Base-by-base conservation (phyloP, 2,329 filamentous ascomycete species). In the Thyridium curvatum region DNA sequence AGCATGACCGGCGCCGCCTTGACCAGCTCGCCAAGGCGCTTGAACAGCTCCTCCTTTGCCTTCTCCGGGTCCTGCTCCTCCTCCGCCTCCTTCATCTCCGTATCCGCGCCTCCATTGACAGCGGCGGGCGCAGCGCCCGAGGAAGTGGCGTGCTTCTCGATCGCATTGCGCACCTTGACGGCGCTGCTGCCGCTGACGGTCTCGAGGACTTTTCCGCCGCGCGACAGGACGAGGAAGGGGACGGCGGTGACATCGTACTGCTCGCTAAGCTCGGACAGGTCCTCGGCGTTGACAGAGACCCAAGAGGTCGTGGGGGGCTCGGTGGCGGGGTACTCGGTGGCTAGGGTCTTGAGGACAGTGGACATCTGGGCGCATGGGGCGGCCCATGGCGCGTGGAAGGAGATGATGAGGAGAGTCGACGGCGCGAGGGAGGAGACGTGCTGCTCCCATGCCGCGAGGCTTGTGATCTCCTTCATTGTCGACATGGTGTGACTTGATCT, bases 1-100 rank as follows among this genome's bases (percentile, higher is more conserved):
- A 98, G 72, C 93, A 98, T 98, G 26, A 98, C 90, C 0, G 90
- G 88, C 26, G 93, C 91, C 5, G 93, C 93, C 68, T 91, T 94
- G 49, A 97, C 91, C 29, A 98, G 74, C 51, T 94, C 86, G 15
- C 66, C 75, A 30, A 98, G 71, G 26, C 91, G 76, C 60, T 84
- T 82, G 62, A 88, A 82, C 39, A 98, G 68, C 48, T 94, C 89
- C 60, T 96, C 87, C 66, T 91, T 91, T 18, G 75, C 74, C 61
- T 80, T 74, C 40, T 66, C 72, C 8, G 68, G 70, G 43, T 79
- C 73, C 12, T 55, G 48, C 10, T 53, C 56, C 39, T 65, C 60
- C 12, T 52, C 46, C 18, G 50, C 46, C 14, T 52, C 54, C 8
- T 56, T 50, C 33, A 62, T 59, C 9, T 59, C 65, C 41, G 50